Evolutionary conservation across 495 filamentous ascomycete species (phyloP).

Genomic region (Terfezia boudieri): DNA sequence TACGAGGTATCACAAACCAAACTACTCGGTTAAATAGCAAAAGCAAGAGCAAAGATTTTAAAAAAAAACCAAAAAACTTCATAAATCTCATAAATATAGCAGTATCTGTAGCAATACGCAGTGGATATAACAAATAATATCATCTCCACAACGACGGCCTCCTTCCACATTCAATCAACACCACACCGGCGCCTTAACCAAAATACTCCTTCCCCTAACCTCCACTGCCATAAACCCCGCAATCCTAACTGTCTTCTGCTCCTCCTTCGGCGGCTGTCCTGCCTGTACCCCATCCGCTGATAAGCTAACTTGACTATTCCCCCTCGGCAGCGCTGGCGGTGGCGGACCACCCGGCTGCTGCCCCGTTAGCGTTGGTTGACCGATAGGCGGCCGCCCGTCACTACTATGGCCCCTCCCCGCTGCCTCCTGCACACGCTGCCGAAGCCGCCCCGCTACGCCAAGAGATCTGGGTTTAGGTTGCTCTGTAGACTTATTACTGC

Average conservation of each 20-base stretch:
- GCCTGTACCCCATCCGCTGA: constrained; percentile 6
- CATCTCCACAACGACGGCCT: too few species aligned
- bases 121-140: too few species aligned
- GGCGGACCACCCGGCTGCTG: constrained; percentile 10
- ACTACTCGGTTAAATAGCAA: too few species aligned
- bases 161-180: not conserved
- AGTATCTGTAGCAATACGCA: too few species aligned
- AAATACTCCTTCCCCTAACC: constrained; percentile 58
- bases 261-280: constrained; percentile 23
- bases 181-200: constrained; percentile 87
- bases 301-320: constrained; percentile 4
- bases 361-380: not conserved
- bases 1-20: too few species aligned
- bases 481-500: not conserved
- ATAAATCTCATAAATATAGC: too few species aligned
- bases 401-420: constrained; percentile 15
- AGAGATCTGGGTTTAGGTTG: constrained; percentile 4
- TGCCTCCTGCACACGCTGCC: not conserved
- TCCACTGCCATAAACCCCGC: constrained; percentile 71
- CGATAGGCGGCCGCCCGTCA: constrained; percentile 7
- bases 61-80: too few species aligned
- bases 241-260: constrained; percentile 40
- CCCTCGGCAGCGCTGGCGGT: constrained; percentile 7
- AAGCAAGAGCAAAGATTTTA: too few species aligned
- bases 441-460: constrained; percentile 7